phyloP scores from a whole-genome alignment of 1,284 basidiomycete species.

The Marasmius tenuissimus region DNA sequence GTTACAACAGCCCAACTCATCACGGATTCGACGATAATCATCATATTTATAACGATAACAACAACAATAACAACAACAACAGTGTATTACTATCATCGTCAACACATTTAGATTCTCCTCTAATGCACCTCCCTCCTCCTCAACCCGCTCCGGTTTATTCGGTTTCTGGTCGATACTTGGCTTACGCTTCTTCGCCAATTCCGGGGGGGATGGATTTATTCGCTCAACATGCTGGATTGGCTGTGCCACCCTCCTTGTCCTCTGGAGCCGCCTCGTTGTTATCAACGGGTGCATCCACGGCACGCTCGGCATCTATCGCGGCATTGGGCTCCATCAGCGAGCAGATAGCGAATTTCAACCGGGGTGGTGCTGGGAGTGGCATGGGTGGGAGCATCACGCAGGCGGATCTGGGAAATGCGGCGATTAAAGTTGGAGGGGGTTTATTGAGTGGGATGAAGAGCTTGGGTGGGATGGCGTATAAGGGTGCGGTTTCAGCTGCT shows the following conservation, averaged over 20 bases:
- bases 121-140: slow-evolving; percentile 7
- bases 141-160: slow-evolving; percentile 52
- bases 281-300: slow-evolving; percentile 22
- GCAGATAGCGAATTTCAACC: slow-evolving; percentile 9
- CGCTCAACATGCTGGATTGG: neutral
- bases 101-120: slow-evolving; percentile 1
- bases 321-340: slow-evolving; percentile 20
- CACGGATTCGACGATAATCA: slow-evolving; percentile 18
- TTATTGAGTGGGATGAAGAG: slow-evolving; percentile 65
- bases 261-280: slow-evolving; percentile 16
- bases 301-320: slow-evolving; percentile 18
- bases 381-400: slow-evolving; percentile 25
- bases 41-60: slow-evolving; percentile 19
- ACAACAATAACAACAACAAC: slow-evolving; percentile 22
- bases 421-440: slow-evolving; percentile 58
- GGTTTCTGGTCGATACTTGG: slow-evolving; percentile 62
- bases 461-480: slow-evolving; percentile 62
- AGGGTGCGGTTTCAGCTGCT: slow-evolving; percentile 38
- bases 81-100: slow-evolving; percentile 33
- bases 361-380: slow-evolving; percentile 16
- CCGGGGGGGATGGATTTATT: slow-evolving; percentile 1
- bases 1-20: neutral
- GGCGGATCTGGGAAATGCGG: slow-evolving; percentile 53
- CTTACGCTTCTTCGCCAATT: slow-evolving; percentile 51
- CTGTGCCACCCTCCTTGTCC: slow-evolving; percentile 14